These are phyloP conservation scores for Camellia sinensis DNA, from an alignment of 148 eudicot genomes.

Conservation along the genomic window DNA sequence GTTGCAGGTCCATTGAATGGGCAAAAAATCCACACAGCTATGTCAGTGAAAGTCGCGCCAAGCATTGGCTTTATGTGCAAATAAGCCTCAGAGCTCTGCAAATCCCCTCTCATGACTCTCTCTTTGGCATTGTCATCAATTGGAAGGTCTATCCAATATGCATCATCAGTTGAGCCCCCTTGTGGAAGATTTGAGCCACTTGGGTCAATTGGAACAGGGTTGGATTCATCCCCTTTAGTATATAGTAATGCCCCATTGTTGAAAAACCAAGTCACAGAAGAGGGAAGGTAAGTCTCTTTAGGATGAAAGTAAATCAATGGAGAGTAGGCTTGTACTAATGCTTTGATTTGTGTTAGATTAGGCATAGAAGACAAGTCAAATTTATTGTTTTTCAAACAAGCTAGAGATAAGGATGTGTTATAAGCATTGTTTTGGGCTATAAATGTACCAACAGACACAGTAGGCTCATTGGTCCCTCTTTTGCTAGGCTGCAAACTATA, in stretches of 20 bases:
- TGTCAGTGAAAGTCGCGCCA: conserved; percentile 39
- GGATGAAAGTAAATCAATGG: conserved; percentile 42
- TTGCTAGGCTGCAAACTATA: conserved; percentile 25
- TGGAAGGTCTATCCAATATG: conserved; percentile 46
- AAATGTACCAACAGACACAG: conserved; percentile 36
- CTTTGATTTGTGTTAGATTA: conserved; percentile 31
- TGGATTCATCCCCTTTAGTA: conserved; percentile 25
- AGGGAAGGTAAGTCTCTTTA: conserved; percentile 35
- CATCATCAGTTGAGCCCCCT: conserved; percentile 39
- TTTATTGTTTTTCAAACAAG: conserved; percentile 34
- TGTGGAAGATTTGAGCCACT: conserved; percentile 43
- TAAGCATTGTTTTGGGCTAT: conserved; percentile 6
- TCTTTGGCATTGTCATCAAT: conserved; percentile 27
- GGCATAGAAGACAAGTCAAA: conserved; percentile 29
- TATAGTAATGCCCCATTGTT: conserved; percentile 35
- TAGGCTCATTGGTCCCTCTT: conserved; percentile 29
- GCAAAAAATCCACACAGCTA: conserved; percentile 37
- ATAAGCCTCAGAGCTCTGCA: conserved; percentile 26
- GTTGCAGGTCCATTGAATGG: conserved; percentile 44
- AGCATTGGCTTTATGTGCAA: conserved; percentile 36
- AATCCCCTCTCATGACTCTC: conserved; percentile 27
- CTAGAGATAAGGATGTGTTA: conserved; percentile 9
- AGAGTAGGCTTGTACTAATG: conserved; percentile 30
- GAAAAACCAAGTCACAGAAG: conserved; percentile 45
- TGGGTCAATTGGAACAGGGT: conserved; percentile 25